phyloP scores from a whole-genome alignment of 1,139 yeast species.

The Geotrichum europaeum region DNA sequence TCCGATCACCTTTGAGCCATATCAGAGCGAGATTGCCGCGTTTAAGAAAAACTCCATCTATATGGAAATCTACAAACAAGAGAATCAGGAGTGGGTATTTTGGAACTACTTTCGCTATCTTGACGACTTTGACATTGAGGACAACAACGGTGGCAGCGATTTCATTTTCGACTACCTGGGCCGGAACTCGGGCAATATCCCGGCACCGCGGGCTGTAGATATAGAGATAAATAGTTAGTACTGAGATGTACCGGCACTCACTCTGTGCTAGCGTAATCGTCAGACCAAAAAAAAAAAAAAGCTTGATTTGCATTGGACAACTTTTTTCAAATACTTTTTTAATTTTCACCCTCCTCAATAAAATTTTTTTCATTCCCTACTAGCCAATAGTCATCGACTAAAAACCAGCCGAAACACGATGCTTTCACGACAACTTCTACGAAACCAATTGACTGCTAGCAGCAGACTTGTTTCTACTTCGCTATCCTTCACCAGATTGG shows the following conservation, averaged over 20 bases:
- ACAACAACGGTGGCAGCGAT: not conserved
- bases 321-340: not conserved
- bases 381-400: not conserved
- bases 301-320: not conserved
- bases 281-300: not conserved
- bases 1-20: constrained; percentile 60
- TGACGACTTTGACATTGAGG: constrained; percentile 48
- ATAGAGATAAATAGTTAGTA: not conserved
- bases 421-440: constrained; percentile 8
- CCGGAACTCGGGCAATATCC: not conserved
- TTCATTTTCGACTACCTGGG: not conserved
- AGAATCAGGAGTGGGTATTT: constrained; percentile 76
- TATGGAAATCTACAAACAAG: constrained; percentile 87
- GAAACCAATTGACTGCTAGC: not conserved
- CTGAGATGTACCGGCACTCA: not conserved
- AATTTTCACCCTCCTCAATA: not conserved
- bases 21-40: constrained; percentile 62
- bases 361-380: not conserved
- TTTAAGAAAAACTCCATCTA: constrained; percentile 85
- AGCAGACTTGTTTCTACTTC: not conserved
- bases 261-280: not conserved
- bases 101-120: constrained; percentile 83
- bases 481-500: not conserved
- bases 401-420: not conserved
- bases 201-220: not conserved